Conservation (phyloP, 192 early-diverging fungal species). For the Oehlia diaphana region DNA sequence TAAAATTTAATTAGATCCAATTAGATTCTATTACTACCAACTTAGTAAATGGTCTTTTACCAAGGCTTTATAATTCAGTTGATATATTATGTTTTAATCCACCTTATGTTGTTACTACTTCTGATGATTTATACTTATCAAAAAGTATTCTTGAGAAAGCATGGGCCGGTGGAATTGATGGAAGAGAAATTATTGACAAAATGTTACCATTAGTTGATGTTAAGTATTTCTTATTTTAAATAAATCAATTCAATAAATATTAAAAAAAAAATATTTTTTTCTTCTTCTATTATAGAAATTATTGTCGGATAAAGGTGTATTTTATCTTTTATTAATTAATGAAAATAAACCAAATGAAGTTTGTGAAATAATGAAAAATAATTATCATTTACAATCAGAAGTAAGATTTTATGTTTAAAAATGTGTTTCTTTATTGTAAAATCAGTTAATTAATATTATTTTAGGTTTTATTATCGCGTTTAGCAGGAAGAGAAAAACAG, state of each 20-base stretch:
- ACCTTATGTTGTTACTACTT: slow-evolving; percentile 89
- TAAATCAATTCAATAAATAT: neutral
- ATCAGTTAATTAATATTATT: neutral
- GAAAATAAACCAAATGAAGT: slow-evolving; percentile 89
- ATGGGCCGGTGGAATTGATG: slow-evolving; percentile 94
- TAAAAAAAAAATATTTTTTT: no score
- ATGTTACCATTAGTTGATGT: slow-evolving; percentile 74
- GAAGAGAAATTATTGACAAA: slow-evolving; percentile 82
- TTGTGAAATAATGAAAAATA: slow-evolving; percentile 52
- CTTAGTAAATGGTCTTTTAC: slow-evolving; percentile 56
- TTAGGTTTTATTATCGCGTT: slow-evolving; percentile 45
- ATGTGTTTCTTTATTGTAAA: neutral
- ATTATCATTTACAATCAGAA: slow-evolving; percentile 49
- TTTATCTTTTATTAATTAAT: slow-evolving; percentile 83
- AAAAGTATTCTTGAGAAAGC: slow-evolving; percentile 68
- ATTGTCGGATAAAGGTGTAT: slow-evolving; percentile 69
- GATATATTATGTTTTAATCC: slow-evolving; percentile 94
- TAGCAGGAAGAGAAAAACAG: slow-evolving; percentile 57
- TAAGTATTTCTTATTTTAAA: neutral
- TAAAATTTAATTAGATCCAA: slow-evolving; percentile 35
- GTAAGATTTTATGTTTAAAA: slow-evolving; percentile 19
- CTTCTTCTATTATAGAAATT: slow-evolving; percentile 41
- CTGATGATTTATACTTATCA: slow-evolving; percentile 71
- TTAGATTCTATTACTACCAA: slow-evolving; percentile 69
- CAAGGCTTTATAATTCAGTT: slow-evolving; percentile 52